Conservation (phyloP, 306 rosid genomes). For the Lablab purpureus region DNA sequence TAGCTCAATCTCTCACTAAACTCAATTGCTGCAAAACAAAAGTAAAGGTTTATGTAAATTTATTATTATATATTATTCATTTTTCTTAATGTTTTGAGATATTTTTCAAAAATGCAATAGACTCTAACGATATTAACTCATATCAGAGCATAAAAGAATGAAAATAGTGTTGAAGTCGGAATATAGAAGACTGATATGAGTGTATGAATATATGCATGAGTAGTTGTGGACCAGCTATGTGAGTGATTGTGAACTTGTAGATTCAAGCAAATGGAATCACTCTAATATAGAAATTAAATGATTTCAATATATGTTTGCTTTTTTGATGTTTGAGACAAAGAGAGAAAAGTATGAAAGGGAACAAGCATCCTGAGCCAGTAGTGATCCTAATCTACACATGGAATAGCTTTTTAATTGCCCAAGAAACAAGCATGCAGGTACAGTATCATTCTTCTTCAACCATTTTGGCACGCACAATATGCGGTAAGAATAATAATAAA, state of each 20-base stretch:
- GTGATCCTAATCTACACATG: neutral
- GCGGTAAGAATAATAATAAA: neutral
- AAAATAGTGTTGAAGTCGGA: too few species aligned
- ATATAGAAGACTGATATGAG: too few species aligned
- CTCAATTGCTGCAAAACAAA: constrained; percentile 73
- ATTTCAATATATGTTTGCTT: neutral
- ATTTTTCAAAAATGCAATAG: too few species aligned
- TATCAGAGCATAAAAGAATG: too few species aligned
- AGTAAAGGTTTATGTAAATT: neutral
- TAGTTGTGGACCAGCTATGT: neutral
- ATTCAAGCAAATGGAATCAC: neutral
- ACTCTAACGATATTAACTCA: too few species aligned
- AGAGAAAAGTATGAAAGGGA: neutral
- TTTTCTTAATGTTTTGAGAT: too few species aligned
- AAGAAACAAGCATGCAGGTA: neutral
- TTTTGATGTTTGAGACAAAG: too few species aligned
- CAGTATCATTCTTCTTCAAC: neutral
- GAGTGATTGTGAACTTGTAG: neutral
- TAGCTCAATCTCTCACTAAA: constrained; percentile 96
- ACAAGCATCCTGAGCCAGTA: constrained; percentile 5
- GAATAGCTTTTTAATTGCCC: neutral
- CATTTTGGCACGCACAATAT: constrained; percentile 16
- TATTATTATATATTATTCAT: too few species aligned
- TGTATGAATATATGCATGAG: neutral
- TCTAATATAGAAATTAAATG: neutral